Base-by-base conservation (phyloP, 83 land plant species). In the Picea abies region DNA sequence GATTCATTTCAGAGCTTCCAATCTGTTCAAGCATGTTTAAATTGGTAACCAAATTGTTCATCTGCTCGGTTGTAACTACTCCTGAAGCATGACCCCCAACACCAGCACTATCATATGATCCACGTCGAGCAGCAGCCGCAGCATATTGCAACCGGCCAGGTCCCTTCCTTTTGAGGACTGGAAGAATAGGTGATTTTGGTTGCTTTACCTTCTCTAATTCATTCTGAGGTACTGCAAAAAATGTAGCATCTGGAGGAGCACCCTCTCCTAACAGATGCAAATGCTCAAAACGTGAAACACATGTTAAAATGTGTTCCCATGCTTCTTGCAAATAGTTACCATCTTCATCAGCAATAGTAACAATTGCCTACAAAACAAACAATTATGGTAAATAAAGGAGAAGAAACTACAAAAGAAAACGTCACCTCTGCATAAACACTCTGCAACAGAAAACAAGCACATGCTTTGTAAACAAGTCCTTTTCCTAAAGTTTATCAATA, bases 301-400 rank as follows among this genome's bases (percentile, higher is more conserved):
- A 97, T 63, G 97, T 95, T 64, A 97, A 85, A 69, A 97, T 86
- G 86, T 95, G 98, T 66, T 97, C 99, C 99, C 99, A 97, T 0
- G 99, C 93, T 79, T 95, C 99, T 60, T 95, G 97, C 61, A 97
- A 87, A 82, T 90, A 89, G 87, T 97, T 92, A 26, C 99, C 99
- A 89, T 95, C 98, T 83, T 95, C 98, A 80, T 94, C 90, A 44
- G 98, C 99, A 86, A 95, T 94, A 17, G 96, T 89, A 60, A 97
- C 92, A 22, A 96, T 94, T 63, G 95, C 93, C 99, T 96, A 92
- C 82, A 86, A n/a, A 67, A 32, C 0, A 65, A 20, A 76, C 12
- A 58, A 76, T 22, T 76, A 4, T 32, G 10, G 25, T 22, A 49
- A 12, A 14, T 5, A 76, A 23, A 4, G 6, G 60, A 73, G 29